Base-by-base conservation (phyloP, 331 rosid genomes). In the Quercus tomentella region DNA sequence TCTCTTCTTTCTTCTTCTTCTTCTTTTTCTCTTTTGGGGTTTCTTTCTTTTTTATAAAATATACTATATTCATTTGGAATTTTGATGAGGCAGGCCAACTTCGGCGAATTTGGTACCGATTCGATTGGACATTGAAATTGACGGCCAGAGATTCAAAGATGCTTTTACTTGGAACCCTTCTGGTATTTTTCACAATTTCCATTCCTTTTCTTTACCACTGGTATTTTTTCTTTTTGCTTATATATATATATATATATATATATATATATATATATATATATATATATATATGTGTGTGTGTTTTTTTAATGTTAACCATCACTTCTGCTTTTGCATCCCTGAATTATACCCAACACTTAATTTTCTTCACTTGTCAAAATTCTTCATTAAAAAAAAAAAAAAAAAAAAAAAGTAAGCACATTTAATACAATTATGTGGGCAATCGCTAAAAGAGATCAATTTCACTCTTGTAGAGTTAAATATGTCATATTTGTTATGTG, bases 91-190 rank as follows among this genome's bases (percentile, higher is more conserved):
- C 84, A 81, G 88, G 65, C 92, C 97, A 60, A 91, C 92, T 28
- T 73, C 92, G 9, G 91, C 89, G 62, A 91, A 91, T 41, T 81
- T 89, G 30, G 86, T 91, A 2, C 97, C 94, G 7, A 89, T 92
- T 74, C 89, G 94, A 45, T 60, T 92, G 74, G 93, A 92, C 63
- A 89, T 90, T 4, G 94, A 92, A 84, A 85, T 89, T 28, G 97
- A 91, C 25, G 91, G 87, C 12, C 97, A 91, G 66, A 84, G 88
- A 77, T 91, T 77, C 82, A 93, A 89, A 78, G 97, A 93, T 74
- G 84, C 94, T 23, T 88, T 93, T 84, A 89, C 97, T 52, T 93
- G 96, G 97, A 91, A 93, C 88, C 92, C 96, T 79, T 83, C 94
- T 71, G 91, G 91, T 92, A 85, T 63, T 23, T 74, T 54, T 6